Percentiles rank a stretch among this genome's conserved stretches.
Conservation (phyloP, 495 filamentous ascomycete species). For the Hypoxylon perforatum region DNA sequence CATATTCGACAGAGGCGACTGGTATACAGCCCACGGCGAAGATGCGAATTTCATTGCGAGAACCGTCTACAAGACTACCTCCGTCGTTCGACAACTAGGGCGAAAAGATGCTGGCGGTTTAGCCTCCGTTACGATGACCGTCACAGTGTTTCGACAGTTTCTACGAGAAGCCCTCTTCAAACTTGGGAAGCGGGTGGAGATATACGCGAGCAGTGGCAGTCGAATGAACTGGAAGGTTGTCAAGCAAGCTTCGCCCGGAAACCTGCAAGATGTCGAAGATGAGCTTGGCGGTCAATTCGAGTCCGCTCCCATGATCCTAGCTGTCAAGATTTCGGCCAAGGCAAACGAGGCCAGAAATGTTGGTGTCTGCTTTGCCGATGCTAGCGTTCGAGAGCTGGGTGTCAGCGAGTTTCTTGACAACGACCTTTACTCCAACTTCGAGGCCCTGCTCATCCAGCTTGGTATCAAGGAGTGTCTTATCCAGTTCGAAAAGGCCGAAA, state of each 20-base stretch:
- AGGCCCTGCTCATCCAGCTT: constrained; percentile 94
- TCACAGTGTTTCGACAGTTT: constrained; percentile 95
- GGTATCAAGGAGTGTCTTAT: constrained; percentile 95
- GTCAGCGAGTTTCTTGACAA: constrained; percentile 99
- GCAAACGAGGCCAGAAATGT: constrained; percentile 86
- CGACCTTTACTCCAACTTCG: constrained; percentile 97
- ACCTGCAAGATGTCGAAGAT: constrained; percentile 96
- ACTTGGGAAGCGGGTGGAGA: constrained; percentile 89
- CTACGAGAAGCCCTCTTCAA: constrained; percentile 93
- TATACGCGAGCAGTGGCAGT: constrained; percentile 78
- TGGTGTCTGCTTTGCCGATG: constrained; percentile 98
- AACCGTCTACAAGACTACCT: constrained; percentile 97
- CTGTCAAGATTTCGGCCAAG: constrained; percentile 90
- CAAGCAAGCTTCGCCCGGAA: constrained; percentile 94
- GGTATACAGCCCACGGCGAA: constrained; percentile 91
- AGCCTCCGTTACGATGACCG: constrained; percentile 91
- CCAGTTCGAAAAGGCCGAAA: constrained; percentile 71
- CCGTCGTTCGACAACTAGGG: constrained; percentile 90
- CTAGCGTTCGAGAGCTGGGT: constrained; percentile 92
- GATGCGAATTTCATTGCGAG: constrained; percentile 95
- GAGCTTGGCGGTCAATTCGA: constrained; percentile 91
- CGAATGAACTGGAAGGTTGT: constrained; percentile 89
- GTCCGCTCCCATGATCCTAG: constrained; percentile 89
- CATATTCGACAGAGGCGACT: constrained; percentile 94
- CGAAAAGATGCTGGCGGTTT: constrained; percentile 82